Base-by-base conservation (phyloP, 2,329 filamentous ascomycete genomes). In the Alternaria gansuensis region DNA sequence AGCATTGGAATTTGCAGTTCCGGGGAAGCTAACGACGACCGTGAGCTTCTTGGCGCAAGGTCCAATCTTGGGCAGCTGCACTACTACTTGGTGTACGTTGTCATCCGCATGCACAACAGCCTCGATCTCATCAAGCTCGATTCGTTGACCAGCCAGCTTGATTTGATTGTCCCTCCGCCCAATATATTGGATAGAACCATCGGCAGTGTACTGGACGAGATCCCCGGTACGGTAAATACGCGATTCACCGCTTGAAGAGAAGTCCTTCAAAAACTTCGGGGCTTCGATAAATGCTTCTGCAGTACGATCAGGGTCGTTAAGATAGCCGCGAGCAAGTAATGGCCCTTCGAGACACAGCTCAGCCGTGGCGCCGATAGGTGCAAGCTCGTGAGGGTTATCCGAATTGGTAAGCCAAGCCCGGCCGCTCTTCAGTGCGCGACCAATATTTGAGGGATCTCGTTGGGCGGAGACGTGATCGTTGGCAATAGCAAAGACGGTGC, bases 1-100 rank as follows among this genome's bases (percentile, higher is more conserved):
- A n/a, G 63, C 66, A 21, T 70, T 66, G 0, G 67, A 56, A 1
- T 57, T 49, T 13, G 37, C 13, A 10, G 72, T 57, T 8, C 61
- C 66, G 23, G 76, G 72, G 24, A 81, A 65, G 24, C 77, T 78
- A 53, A 82, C 60, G 2, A 84, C 77, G 10, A 80, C 76, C 6
- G 79, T 77, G n/a, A 83, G 75, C n/a, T 77, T 79, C 55, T 79
- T 74, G 54, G 79, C 76, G n/a, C 75, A 72, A 3, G 71, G 77
- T 2, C 80, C 80, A 14, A 51, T 50, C 59, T 80, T 80, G 3
- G 80, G 78, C 57, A 83, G 66, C 14, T 79, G 70, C 3, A 82
- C 80, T 46, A 82, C 74, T 3, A 75, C 77, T 58, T 81, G 75
- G 33, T 72, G 75, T 11, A 82, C 58, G 9, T 29, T 51, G 21